Conservation (phyloP, 2,329 filamentous ascomycete species). For the Sporothrix protearum region DNA sequence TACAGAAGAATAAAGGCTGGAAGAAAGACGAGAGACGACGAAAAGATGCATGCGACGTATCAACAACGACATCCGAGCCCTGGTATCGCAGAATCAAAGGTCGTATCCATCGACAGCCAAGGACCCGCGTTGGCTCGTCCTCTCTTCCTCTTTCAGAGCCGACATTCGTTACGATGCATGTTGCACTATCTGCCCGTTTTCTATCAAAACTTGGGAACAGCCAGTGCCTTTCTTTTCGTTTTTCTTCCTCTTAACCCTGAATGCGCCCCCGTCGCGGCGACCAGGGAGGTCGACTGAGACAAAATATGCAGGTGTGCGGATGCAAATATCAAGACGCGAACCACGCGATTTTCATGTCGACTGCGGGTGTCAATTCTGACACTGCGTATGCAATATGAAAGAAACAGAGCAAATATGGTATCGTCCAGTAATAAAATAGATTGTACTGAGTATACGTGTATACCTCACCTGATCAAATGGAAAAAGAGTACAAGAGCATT, state of each 20-base stretch:
- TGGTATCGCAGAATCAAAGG: neutral
- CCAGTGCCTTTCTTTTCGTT: neutral
- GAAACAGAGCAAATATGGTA: neutral
- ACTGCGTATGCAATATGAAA: neutral
- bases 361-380: neutral
- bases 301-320: constrained; percentile 16
- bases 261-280: too few relatives aligned
- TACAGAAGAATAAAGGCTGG: neutral
- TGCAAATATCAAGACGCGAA: constrained; percentile 1
- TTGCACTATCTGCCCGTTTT: neutral
- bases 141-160: neutral
- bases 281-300: constrained; percentile 7
- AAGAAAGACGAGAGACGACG: neutral
- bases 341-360: neutral
- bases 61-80: neutral
- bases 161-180: neutral
- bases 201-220: too few relatives aligned
- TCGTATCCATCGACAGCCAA: neutral
- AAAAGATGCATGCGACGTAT: neutral
- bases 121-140: neutral
- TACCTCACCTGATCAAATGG: neutral
- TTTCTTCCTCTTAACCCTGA: neutral
- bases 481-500: neutral
- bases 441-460: neutral
- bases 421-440: neutral